Base-by-base conservation (phyloP, 2,329 filamentous ascomycete genomes). In the Talaromyces sp. region DNA sequence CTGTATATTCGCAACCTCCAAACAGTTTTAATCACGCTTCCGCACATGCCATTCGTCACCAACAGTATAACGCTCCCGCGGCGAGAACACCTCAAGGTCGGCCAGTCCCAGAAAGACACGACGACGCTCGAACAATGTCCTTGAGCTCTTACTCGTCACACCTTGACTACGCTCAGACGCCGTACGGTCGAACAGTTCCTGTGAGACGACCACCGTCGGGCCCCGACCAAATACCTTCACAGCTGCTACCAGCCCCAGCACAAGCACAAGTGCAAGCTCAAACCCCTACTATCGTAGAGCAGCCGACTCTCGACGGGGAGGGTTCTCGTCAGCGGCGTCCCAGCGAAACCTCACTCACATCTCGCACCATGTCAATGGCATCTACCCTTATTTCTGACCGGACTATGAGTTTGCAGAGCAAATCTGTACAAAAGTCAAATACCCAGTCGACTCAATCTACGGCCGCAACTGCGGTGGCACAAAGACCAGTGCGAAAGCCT, bases 91-190 rank as follows among this genome's bases (percentile, higher is more conserved):
- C 93, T 9, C 93, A 97, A 73, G 95, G 95, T 32, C 86, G 95
- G 63, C 82, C 95, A 38, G 92, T 99, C 9, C 95, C 95, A 1
- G 93, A 97, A 71, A 87, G 93, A 58, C 89, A 93, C 63, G 91
- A 96, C 59, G 93, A 98, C 69, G 93, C 98, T 75, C 86, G 95
- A 61, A 88, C 95, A 64, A 98, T 98, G 95, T 96, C 93, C 52
- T 89, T 99, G 88, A 95, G 89, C 5, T 91, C 90, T 10, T 90
- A 91, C 67, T 83, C 88, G 3, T 82, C 89, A 58, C 91, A 96
- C 67, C 83, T 90, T 69, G 81, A 92, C 51, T 89, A 95, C 73
- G 77, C 80, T 13, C 93, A 97, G 75, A 97, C 93, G 6, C 96
- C 93, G 86, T 75, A 70, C 21, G 95, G 95, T 54, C 86, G 95